Percentiles rank a stretch among this genome's conserved stretches.
Evolutionary conservation across 345 rosid species (phyloP).

Genomic region (Pistacia vera): DNA sequence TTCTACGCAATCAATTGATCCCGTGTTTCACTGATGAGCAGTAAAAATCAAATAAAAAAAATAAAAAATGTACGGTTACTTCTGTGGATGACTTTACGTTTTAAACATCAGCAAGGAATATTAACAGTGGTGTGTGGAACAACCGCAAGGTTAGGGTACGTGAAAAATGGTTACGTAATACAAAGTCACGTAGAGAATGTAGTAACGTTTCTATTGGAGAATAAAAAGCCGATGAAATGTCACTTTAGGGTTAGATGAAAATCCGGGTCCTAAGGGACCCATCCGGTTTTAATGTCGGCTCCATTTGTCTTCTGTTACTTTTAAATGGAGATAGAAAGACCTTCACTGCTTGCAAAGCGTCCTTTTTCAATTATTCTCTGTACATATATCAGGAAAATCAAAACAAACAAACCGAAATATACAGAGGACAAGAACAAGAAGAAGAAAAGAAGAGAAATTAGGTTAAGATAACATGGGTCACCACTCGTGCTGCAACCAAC

Average conservation of each 20-base stretch:
- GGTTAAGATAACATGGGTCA: constrained; percentile 62
- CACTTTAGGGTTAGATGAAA: constrained; percentile 92
- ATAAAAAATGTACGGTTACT: background rate
- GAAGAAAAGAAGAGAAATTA: background rate
- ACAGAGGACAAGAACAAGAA: background rate
- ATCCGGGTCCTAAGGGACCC: constrained; percentile 53
- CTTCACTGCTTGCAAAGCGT: constrained; percentile 20
- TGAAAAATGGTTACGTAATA: constrained; percentile 63
- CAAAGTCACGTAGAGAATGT: constrained; percentile 80
- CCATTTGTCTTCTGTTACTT: constrained; percentile 23
- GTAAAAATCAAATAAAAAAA: background rate
- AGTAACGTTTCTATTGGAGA: constrained; percentile 25
- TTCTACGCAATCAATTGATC: background rate
- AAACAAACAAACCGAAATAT: background rate
- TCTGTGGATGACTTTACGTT: background rate
- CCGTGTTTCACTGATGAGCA: background rate
- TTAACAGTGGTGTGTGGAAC: constrained; percentile 26
- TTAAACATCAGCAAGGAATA: background rate
- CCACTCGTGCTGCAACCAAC: constrained; percentile 99
- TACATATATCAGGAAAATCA: constrained; percentile 6
- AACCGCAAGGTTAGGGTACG: constrained; percentile 49
- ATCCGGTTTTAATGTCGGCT: constrained; percentile 45
- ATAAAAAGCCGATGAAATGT: constrained; percentile 68
- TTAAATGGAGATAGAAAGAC: constrained; percentile 31
- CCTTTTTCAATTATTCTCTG: background rate